These are phyloP conservation scores for Pouteria glomerata DNA, from an alignment of 148 eudicot species.

Conservation along the genomic window DNA sequence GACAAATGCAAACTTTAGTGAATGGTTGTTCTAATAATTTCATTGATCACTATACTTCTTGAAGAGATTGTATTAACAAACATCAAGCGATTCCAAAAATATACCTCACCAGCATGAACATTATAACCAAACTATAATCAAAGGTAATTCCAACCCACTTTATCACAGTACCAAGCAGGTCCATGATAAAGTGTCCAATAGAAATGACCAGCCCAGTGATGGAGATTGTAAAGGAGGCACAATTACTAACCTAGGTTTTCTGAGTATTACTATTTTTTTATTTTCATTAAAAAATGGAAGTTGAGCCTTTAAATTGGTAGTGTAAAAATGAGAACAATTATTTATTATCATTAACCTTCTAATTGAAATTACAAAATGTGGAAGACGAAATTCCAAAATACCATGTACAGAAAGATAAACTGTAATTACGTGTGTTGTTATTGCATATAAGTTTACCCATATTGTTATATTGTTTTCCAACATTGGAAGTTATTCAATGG, in stretches of 20 bases:
- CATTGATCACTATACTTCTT: neutral
- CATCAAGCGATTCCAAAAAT: neutral
- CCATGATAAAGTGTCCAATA: too few species aligned
- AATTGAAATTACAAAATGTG: neutral
- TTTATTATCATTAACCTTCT: neutral
- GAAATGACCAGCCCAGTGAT: too few species aligned
- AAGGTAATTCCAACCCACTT: neutral
- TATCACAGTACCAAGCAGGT: neutral
- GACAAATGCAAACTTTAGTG: neutral
- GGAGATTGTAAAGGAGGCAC: too few species aligned
- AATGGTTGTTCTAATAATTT: neutral
- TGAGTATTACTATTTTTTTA: too few species aligned
- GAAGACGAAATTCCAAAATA: neutral
- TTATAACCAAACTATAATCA: neutral
- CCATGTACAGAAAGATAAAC: neutral
- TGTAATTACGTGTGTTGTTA: neutral
- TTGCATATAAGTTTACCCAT: neutral
- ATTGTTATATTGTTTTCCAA: neutral
- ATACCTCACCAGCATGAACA: neutral
- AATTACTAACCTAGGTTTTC: too few species aligned
- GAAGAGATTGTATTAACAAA: neutral
- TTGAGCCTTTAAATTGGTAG: too few species aligned
- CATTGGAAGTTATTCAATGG: neutral
- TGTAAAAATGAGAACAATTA: too few species aligned
- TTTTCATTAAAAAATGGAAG: too few species aligned